Evolutionary conservation across 78 protist species (phyloP).

Genomic region (Acrasis kona): DNA sequence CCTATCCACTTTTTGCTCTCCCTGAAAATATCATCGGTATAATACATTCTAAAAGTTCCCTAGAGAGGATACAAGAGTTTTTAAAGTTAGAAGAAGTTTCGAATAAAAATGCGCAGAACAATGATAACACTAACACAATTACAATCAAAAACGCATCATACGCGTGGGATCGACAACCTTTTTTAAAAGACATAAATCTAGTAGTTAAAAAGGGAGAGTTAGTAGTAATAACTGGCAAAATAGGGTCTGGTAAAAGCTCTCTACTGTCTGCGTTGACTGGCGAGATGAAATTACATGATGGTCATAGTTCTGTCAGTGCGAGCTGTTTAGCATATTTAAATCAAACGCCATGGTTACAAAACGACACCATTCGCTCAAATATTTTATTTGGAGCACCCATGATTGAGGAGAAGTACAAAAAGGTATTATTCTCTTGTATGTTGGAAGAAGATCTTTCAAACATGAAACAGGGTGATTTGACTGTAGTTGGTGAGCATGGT

Average conservation of each 20-base stretch:
- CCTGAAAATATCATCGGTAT: no score
- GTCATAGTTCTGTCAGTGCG: no score
- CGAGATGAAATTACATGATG: neutral
- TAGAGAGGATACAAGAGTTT: no score
- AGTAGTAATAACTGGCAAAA: neutral
- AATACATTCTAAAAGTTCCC: no score
- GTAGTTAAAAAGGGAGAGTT: neutral
- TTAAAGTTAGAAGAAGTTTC: no score
- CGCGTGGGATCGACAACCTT: no score
- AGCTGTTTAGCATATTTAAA: slow-evolving; percentile 38
- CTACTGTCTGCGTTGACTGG: slow-evolving; percentile 7
- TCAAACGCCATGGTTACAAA: slow-evolving; percentile 37
- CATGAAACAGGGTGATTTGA: slow-evolving; percentile 31
- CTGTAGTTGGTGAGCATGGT: slow-evolving; percentile 68
- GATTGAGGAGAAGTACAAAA: slow-evolving; percentile 19
- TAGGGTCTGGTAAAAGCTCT: slow-evolving; percentile 18
- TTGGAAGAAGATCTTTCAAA: slow-evolving; percentile 30
- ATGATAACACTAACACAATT: no score
- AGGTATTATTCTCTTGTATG: slow-evolving; percentile 17
- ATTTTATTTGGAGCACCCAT: slow-evolving; percentile 21
- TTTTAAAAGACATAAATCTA: neutral
- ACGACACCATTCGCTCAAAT: slow-evolving; percentile 50
- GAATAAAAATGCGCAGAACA: no score
- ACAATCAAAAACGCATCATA: no score
- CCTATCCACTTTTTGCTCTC: no score